A percentile compares a stretch with the other conserved stretches of the same genome.
Evolutionary conservation across 176 grass and related monocot genomes (phyloP).

Genomic region (Pontederia paniculata): DNA sequence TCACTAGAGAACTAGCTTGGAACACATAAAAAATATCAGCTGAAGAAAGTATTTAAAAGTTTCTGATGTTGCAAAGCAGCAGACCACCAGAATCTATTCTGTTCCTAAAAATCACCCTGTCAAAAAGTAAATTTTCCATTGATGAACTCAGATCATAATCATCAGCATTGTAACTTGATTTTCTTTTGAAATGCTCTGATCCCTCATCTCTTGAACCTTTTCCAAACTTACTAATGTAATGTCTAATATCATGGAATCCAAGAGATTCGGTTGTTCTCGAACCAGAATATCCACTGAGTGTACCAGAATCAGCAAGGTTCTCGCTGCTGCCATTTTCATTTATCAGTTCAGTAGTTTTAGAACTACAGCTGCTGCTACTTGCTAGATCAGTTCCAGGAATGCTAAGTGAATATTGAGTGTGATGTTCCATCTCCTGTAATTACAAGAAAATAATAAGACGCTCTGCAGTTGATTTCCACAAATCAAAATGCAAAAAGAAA

Average conservation of each 20-base stretch:
- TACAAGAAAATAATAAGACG: conserved; percentile 1
- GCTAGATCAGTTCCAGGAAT: conserved; percentile 12
- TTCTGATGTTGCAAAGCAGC: conserved; percentile 25
- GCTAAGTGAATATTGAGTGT: conserved; percentile 11
- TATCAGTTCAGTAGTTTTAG: conserved; percentile 16
- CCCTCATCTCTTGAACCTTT: conserved; percentile 7
- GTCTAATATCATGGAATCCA: conserved; percentile 10
- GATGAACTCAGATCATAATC: conserved; percentile 20
- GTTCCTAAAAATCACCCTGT: conserved; percentile 21
- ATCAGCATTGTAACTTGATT: conserved; percentile 23
- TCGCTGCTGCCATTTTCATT: conserved; percentile 12
- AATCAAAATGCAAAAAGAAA: too few species aligned
- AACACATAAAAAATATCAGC: not conserved
- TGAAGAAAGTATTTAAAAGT: conserved; percentile 12
- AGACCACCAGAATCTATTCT: conserved; percentile 24
- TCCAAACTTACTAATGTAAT: conserved; percentile 13
- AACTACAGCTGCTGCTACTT: conserved; percentile 9
- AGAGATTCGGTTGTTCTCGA: conserved; percentile 10
- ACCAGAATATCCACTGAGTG: conserved; percentile 10
- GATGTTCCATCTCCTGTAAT: conserved; percentile 20
- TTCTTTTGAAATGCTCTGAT: conserved; percentile 1
- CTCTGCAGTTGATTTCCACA: too few species aligned
- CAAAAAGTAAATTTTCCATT: conserved; percentile 20
- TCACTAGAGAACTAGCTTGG: too few species aligned
- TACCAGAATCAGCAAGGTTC: conserved; percentile 17